These are phyloP conservation scores for Medicago arabica DNA, from an alignment of 306 rosid genomes.

Conservation along the genomic window DNA sequence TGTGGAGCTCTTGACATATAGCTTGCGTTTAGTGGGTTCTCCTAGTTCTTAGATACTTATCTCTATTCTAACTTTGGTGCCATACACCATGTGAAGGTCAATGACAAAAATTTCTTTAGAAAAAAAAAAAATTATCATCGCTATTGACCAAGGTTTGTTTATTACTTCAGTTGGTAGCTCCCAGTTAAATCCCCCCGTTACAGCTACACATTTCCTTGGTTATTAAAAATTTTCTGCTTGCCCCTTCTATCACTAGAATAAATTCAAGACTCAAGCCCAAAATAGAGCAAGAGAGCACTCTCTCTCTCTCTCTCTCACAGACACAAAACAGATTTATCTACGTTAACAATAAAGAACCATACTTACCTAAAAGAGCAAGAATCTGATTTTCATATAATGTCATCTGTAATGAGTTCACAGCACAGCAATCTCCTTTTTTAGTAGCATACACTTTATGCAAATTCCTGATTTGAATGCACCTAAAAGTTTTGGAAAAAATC, in stretches of 20 bases:
- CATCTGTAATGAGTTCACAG: slow-evolving; percentile 80
- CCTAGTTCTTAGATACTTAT: slow-evolving; percentile 1
- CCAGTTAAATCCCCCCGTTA: neutral
- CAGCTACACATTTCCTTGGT: slow-evolving; percentile 2
- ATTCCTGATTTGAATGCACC: slow-evolving; percentile 95
- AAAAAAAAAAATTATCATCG: neutral
- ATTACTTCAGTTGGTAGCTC: slow-evolving; percentile 6
- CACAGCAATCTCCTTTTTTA: slow-evolving; percentile 82
- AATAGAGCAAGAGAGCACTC: neutral
- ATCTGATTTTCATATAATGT: slow-evolving; percentile 93
- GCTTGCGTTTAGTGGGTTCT: neutral
- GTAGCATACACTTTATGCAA: slow-evolving; percentile 85
- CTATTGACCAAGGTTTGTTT: neutral
- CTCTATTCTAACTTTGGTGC: slow-evolving; percentile 1
- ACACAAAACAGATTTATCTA: neutral
- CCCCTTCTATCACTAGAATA: neutral
- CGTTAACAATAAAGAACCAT: slow-evolving; percentile 7
- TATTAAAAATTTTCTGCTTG: neutral
- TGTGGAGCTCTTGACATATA: neutral
- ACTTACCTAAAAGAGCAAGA: slow-evolving; percentile 95
- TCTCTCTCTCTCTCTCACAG: neutral
- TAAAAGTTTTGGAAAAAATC: slow-evolving; percentile 45
- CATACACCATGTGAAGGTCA: neutral
- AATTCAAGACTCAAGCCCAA: neutral
- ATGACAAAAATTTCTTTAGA: neutral